A percentile compares a stretch with the other conserved stretches of the same genome.
These are phyloP conservation scores for Murraya koenigii DNA, from an alignment of 345 rosid genomes.

Conservation along the genomic window DNA sequence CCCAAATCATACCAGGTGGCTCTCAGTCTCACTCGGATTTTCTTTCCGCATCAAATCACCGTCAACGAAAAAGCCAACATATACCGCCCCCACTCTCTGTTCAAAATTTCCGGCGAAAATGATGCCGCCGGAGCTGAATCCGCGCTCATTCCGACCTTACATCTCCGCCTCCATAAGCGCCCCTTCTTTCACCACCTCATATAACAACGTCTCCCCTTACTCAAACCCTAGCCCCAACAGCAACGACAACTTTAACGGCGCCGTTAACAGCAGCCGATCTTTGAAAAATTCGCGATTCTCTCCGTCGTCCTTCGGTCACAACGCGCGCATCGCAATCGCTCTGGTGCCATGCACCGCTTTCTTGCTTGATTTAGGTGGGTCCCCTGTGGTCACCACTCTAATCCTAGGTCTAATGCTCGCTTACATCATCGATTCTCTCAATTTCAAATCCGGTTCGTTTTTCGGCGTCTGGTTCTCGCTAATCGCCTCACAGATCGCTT, in stretches of 20 bases:
- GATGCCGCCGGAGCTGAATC: slow-evolving; percentile 46
- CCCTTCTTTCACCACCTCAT: slow-evolving; percentile 21
- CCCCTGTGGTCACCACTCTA: slow-evolving; percentile 70
- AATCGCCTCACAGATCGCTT: slow-evolving; percentile 83
- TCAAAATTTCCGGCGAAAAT: slow-evolving; percentile 17
- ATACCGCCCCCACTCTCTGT: background rate
- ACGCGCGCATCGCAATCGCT: slow-evolving; percentile 70
- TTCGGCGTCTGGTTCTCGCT: slow-evolving; percentile 87
- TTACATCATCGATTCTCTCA: slow-evolving; percentile 89
- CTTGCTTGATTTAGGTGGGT: slow-evolving; percentile 96
- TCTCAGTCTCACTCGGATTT: too few relatives aligned
- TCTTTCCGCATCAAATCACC: background rate
- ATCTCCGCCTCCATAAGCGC: slow-evolving; percentile 30
- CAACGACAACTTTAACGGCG: slow-evolving; percentile 22
- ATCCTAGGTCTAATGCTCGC: slow-evolving; percentile 84
- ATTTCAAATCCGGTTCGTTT: slow-evolving; percentile 77
- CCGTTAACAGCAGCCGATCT: slow-evolving; percentile 35
- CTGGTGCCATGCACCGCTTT: slow-evolving; percentile 83
- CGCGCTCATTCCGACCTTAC: slow-evolving; percentile 36
- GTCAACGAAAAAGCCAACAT: background rate
- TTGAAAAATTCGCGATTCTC: slow-evolving; percentile 60
- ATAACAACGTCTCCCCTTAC: slow-evolving; percentile 37
- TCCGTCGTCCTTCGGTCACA: slow-evolving; percentile 78
- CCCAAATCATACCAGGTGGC: background rate
- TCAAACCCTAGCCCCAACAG: slow-evolving; percentile 39